Conservation (phyloP, 441 rosid species). For the Pelargonium fulgidum region DNA sequence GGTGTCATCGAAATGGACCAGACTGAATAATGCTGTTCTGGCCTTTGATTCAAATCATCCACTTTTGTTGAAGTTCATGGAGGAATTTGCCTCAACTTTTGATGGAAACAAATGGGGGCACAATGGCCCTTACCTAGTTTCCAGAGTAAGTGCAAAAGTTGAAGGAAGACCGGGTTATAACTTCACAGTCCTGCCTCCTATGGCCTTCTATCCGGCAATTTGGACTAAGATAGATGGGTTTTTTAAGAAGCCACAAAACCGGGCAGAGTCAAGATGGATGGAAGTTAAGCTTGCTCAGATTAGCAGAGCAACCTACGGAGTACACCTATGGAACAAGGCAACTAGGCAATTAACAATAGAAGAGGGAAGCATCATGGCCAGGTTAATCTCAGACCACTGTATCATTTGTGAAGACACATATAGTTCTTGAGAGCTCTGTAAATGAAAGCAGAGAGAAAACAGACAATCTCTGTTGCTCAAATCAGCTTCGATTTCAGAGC, state of each 20-base stretch:
- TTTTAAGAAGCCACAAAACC: constrained; percentile 35
- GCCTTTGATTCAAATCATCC: constrained; percentile 51
- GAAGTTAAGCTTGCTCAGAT: constrained; percentile 37
- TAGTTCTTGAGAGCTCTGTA: constrained; percentile 21
- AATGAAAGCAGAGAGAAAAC: neutral
- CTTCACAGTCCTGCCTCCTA: constrained; percentile 42
- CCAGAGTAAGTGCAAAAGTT: constrained; percentile 37
- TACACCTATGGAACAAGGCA: constrained; percentile 61
- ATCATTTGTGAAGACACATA: constrained; percentile 32
- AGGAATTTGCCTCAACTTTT: constrained; percentile 53
- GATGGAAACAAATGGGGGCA: constrained; percentile 66
- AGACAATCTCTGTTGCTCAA: neutral
- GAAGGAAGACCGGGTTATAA: constrained; percentile 27
- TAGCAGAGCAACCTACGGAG: constrained; percentile 31
- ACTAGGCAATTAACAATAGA: constrained; percentile 34
- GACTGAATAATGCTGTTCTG: constrained; percentile 55
- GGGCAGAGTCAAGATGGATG: constrained; percentile 24
- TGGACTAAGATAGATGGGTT: constrained; percentile 43
- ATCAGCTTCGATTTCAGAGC: constrained; percentile 1
- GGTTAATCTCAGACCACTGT: constrained; percentile 36
- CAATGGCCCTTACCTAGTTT: constrained; percentile 60
- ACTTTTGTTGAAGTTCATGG: constrained; percentile 38
- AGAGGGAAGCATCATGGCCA: constrained; percentile 48
- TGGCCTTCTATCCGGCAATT: constrained; percentile 47
- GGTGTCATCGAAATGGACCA: constrained; percentile 43